These are phyloP conservation scores for Leccinum incarnatum DNA, from an alignment of 768 basidiomycete species.

Conservation along the genomic window DNA sequence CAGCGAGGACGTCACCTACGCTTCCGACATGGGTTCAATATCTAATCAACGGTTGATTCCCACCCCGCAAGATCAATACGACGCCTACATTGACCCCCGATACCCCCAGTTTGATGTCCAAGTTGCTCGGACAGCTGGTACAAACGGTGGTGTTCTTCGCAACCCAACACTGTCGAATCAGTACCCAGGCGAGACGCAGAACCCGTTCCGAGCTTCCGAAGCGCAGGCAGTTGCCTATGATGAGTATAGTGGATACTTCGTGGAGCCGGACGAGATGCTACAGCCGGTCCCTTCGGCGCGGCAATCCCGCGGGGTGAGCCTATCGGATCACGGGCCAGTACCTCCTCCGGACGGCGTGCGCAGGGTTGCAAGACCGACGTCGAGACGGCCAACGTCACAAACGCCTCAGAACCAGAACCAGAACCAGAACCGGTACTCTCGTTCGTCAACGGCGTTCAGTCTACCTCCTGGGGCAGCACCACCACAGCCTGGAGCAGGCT, in stretches of 20 bases:
- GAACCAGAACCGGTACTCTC: constrained; percentile 67
- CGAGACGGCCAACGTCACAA: constrained; percentile 60
- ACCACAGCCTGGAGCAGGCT: constrained; percentile 41
- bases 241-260: constrained; percentile 31
- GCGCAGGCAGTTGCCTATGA: constrained; percentile 40
- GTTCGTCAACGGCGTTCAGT: constrained; percentile 47
- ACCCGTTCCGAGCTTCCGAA: constrained; percentile 58
- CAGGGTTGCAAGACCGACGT: constrained; percentile 62
- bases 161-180: constrained; percentile 36
- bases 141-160: constrained; percentile 39
- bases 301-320: constrained; percentile 61
- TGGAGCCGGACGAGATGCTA: constrained; percentile 38
- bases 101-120: constrained; percentile 40
- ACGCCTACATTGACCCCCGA: constrained; percentile 24
- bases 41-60: constrained; percentile 45
- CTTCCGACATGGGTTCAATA: constrained; percentile 35
- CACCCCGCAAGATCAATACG: constrained; percentile 35
- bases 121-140: constrained; percentile 37
- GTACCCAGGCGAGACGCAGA: constrained; percentile 47
- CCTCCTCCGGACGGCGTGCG: constrained; percentile 76
- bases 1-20: constrained; percentile 39
- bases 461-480: constrained; percentile 78
- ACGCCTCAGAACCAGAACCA: constrained; percentile 24
- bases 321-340: constrained; percentile 83
- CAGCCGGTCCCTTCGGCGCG: constrained; percentile 15